Base-by-base conservation (phyloP, 2,329 filamentous ascomycete genomes). In the Paramyrothecium sp. region DNA sequence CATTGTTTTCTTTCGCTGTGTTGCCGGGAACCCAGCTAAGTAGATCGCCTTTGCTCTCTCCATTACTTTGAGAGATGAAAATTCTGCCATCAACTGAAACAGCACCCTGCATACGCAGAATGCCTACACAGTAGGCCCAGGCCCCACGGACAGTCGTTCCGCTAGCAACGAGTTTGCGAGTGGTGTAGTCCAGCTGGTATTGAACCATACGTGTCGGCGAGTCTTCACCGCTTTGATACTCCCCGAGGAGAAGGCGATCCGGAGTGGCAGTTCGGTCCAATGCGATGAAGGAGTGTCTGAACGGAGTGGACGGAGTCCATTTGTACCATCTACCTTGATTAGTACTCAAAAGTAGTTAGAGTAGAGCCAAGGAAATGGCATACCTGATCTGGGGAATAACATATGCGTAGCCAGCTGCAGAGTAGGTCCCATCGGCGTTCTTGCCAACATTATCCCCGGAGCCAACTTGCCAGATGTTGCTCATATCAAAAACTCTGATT, bases 401-500 rank as follows among this genome's bases (percentile, higher is more conserved):
- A 55, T 72, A 74, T 62, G 58, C 62, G 54, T 73, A 72, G 2
- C 62, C 62, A 50, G 64, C 65, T 8, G 72, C 71, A 19, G 68
- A 66, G 54, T 71, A 73, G 2, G 60, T 63, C 1, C 65, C 66
- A 3, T 58, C 61, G 8, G 59, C 54, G 8, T 60, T 61, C 60
- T 72, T 72, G 20, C 71, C 71, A 8, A 72, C 67, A 1, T 59
- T 65, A 51, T 73, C 68, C 1, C 68, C 71, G 47, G 52, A 56
- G 2, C 63, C 67, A 13, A 74, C 71, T 53, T 69, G 60, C 69
- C 69, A 74, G 44, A 75, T 70, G 53, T 73, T 71, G n/a, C 59
- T 59, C 59, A 74, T 55, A 41, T 74, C 71, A 57, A 75, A 75
- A 2, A 73, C 71, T 1, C 72, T 67, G 47, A 74, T 67, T 1